A percentile compares a stretch with the other conserved stretches of the same genome.
Evolutionary conservation across 2,329 filamentous ascomycete genomes (phyloP).

Genomic region (Pseudonectria foliicola): DNA sequence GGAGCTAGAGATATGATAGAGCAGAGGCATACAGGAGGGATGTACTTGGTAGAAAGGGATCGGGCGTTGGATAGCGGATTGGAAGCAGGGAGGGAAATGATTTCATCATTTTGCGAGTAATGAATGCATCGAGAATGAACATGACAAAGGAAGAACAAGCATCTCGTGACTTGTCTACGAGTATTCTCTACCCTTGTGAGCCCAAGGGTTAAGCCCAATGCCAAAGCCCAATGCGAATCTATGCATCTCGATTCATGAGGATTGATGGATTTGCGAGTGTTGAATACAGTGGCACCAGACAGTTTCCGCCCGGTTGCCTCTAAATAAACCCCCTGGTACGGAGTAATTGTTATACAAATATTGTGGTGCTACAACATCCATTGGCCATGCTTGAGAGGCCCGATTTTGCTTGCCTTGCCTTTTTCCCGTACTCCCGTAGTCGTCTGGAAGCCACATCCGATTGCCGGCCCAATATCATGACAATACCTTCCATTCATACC

Average conservation of each 20-base stretch:
- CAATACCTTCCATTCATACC: no score
- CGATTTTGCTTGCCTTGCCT: conserved; percentile 6
- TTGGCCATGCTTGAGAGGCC: conserved; percentile 7
- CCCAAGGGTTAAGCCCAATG: no score
- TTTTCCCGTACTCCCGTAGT: conserved; percentile 6
- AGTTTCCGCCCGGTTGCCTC: no score
- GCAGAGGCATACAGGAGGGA: conserved; percentile 12
- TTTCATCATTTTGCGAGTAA: background rate
- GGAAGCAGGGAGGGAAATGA: background rate
- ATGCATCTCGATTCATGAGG: no score
- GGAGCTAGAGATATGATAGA: conserved; percentile 34
- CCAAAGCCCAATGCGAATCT: no score
- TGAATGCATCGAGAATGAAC: background rate
- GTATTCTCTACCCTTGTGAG: no score
- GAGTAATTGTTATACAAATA: conserved; percentile 19
- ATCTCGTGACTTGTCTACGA: no score
- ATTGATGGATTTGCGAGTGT: no score
- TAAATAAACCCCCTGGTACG: no score
- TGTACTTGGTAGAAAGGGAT: conserved; percentile 11
- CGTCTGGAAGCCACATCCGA: conserved; percentile 4
- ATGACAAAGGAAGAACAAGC: no score
- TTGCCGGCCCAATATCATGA: no score
- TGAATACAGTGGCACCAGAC: no score
- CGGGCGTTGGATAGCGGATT: conserved; percentile 10
- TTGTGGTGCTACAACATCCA: conserved; percentile 10